A percentile compares a stretch with the other conserved stretches of the same genome.
Evolutionary conservation across 1,139 yeast species (phyloP).

Genomic region (Suhomyces wounanorum): DNA sequence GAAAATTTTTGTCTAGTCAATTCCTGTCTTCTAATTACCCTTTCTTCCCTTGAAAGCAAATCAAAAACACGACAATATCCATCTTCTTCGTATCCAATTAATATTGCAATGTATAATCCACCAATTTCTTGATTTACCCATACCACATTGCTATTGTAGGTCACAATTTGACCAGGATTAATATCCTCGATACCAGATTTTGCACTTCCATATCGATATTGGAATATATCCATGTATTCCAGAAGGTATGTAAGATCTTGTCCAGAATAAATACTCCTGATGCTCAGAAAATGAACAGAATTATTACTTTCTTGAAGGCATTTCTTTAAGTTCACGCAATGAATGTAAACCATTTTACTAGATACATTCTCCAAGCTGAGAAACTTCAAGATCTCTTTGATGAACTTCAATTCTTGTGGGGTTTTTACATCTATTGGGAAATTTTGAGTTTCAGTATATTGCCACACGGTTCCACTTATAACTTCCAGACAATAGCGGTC

Average conservation of each 20-base stretch:
- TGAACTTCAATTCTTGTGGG: slow-evolving; percentile 1
- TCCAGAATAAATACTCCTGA: neutral
- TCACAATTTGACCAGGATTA: neutral
- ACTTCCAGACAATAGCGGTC: slow-evolving; percentile 12
- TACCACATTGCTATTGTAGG: neutral
- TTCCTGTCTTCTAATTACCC: neutral
- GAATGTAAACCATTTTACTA: slow-evolving; percentile 6
- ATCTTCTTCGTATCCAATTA: neutral
- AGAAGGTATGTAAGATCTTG: neutral
- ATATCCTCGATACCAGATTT: neutral
- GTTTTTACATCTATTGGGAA: slow-evolving; percentile 2
- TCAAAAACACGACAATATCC: neutral
- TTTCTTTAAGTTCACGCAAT: neutral
- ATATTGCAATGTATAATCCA: neutral
- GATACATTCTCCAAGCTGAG: slow-evolving; percentile 14
- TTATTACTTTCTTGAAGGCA: slow-evolving; percentile 13
- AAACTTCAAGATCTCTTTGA: slow-evolving; percentile 1
- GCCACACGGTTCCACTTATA: neutral
- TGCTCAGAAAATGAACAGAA: slow-evolving; percentile 12
- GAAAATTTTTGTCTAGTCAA: neutral
- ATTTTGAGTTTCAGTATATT: neutral
- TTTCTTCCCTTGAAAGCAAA: neutral
- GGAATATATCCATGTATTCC: neutral
- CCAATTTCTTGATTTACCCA: neutral
- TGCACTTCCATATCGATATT: neutral